These are phyloP conservation scores for Fonsecaea pugnacius DNA, from an alignment of 2,329 filamentous ascomycete genomes.

Conservation along the genomic window DNA sequence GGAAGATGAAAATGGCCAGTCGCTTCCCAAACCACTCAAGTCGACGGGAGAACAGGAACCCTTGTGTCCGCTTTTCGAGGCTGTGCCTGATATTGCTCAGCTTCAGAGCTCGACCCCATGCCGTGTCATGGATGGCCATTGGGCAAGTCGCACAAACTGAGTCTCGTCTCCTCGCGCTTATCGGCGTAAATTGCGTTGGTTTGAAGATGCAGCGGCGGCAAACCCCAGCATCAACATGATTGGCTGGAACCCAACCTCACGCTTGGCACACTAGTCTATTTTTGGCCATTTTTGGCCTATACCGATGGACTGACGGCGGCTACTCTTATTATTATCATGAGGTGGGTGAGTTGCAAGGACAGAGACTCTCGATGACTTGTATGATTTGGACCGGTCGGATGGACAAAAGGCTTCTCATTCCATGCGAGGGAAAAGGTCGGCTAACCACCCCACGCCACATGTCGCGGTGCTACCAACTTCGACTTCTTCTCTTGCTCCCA, in stretches of 20 bases:
- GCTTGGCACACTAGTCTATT: constrained; percentile 15
- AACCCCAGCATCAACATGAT: constrained; percentile 1
- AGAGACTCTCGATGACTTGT: background rate
- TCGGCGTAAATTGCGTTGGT: constrained; percentile 27
- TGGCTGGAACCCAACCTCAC: constrained; percentile 13
- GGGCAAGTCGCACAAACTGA: constrained; percentile 1
- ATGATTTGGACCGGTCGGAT: background rate
- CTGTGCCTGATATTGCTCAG: constrained; percentile 9
- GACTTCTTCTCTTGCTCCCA: background rate
- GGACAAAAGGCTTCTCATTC: background rate
- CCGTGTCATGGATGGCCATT: background rate
- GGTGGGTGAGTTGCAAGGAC: background rate
- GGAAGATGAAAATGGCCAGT: constrained; percentile 3
- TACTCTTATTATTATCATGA: background rate
- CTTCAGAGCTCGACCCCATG: background rate
- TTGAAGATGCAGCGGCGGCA: constrained; percentile 15
- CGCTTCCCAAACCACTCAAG: background rate
- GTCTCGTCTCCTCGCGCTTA: constrained; percentile 25
- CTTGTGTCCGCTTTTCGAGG: constrained; percentile 23
- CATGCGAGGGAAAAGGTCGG: background rate
- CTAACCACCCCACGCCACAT: background rate
- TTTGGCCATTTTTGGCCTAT: constrained; percentile 11
- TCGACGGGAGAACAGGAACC: background rate
- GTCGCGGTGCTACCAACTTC: background rate
- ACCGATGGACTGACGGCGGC: background rate